A percentile compares a stretch with the other conserved stretches of the same genome.
Conservation (phyloP, 371 early-diverging fungal genomes). For the Zychaea mexicana region DNA sequence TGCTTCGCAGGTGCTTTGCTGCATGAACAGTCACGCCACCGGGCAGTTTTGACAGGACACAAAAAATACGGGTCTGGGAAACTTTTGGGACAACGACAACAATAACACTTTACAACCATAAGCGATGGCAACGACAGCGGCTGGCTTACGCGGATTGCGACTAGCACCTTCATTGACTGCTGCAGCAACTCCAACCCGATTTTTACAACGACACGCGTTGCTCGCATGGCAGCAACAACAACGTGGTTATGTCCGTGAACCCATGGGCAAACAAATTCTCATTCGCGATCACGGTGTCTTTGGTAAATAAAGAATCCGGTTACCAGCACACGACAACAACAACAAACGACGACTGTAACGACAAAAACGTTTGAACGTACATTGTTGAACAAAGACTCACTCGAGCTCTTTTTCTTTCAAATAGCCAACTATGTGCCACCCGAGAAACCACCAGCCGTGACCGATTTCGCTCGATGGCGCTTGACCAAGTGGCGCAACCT, state of each 20-base stretch:
- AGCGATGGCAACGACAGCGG: neutral
- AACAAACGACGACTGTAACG: too few species aligned
- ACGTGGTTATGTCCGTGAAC: conserved; percentile 16
- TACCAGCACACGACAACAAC: too few species aligned
- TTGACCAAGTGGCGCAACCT: conserved; percentile 54
- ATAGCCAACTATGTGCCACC: conserved; percentile 55
- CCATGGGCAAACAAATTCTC: conserved; percentile 32
- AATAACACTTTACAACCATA: too few species aligned
- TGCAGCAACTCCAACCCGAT: neutral
- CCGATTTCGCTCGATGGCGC: conserved; percentile 49
- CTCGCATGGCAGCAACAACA: conserved; percentile 3
- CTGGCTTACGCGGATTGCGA: conserved; percentile 16
- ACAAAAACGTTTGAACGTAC: too few species aligned
- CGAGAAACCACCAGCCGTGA: conserved; percentile 45
- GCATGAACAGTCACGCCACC: conserved; percentile 1
- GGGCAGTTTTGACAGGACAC: neutral
- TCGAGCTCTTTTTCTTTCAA: neutral
- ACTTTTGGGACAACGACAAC: neutral
- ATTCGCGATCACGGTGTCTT: conserved; percentile 55
- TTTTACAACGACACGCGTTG: neutral
- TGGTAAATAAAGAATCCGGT: conserved; percentile 35
- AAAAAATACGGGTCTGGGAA: neutral
- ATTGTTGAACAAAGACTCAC: too few species aligned
- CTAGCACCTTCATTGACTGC: conserved; percentile 12
- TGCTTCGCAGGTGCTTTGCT: neutral